Conservation (phyloP, 2,329 filamentous ascomycete species). For the Trichoderma simmonsii region DNA sequence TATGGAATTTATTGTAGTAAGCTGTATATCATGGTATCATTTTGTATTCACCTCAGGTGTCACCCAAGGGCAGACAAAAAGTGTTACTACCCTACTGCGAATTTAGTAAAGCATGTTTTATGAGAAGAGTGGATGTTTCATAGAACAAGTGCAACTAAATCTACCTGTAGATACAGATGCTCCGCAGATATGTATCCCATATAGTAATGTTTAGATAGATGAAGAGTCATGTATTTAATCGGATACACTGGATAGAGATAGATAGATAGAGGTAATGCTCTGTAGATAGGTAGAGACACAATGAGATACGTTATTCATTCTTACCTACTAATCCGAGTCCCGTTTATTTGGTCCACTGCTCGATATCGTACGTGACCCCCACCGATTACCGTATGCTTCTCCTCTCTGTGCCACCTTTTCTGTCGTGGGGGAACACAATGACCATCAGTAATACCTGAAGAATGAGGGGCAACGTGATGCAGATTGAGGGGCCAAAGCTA, state of each 20-base stretch:
- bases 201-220: not conserved
- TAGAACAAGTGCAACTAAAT: not conserved
- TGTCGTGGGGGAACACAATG: not conserved
- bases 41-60: not conserved
- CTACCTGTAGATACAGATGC: not conserved
- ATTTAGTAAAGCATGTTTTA: not conserved
- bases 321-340: not conserved
- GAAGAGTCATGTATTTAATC: not conserved
- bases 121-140: not conserved
- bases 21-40: no score
- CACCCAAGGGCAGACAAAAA: not conserved
- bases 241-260: not conserved
- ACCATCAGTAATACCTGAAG: not conserved
- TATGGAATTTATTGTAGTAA: no score
- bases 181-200: not conserved
- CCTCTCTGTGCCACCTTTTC: not conserved
- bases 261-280: not conserved
- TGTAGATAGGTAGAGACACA: not conserved
- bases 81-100: not conserved
- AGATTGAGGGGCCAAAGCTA: not conserved
- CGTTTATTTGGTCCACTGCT: not conserved
- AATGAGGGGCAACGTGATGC: slow-evolving; percentile 13
- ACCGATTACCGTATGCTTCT: not conserved
- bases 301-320: not conserved
- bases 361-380: not conserved